Evolutionary conservation across 768 basidiomycete species (phyloP).

Genomic region (Lactarius evosmus): DNA sequence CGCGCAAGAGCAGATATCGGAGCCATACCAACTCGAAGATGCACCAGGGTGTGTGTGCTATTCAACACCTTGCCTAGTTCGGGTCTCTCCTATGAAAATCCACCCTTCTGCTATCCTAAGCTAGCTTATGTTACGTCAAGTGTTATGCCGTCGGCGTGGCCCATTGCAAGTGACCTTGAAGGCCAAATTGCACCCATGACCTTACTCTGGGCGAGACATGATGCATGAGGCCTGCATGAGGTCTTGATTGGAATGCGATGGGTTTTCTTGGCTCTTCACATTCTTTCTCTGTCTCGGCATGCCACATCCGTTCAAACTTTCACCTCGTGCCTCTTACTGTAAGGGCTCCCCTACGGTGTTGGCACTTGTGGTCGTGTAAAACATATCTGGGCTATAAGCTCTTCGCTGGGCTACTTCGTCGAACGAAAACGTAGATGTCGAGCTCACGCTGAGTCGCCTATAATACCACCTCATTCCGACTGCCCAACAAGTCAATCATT

Average conservation of each 20-base stretch:
- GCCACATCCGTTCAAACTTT: background rate
- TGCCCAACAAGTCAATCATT: background rate
- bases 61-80: background rate
- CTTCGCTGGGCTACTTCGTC: background rate
- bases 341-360: background rate
- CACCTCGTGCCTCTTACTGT: background rate
- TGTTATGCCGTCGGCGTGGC: background rate
- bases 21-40: background rate
- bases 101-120: background rate
- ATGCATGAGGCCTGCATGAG: no score
- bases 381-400: background rate
- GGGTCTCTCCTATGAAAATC: background rate
- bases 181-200: background rate
- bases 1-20: background rate
- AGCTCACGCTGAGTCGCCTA: background rate
- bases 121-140: no score
- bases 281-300: background rate
- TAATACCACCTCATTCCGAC: background rate
- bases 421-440: background rate
- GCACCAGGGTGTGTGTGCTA: background rate
- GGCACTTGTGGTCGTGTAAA: background rate
- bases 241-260: no score
- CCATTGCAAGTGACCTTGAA: background rate
- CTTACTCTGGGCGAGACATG: background rate
- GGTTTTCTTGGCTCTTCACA: no score